These are phyloP conservation scores for Niveomyces coronatus DNA, from an alignment of 2,329 filamentous ascomycete genomes.

Conservation along the genomic window DNA sequence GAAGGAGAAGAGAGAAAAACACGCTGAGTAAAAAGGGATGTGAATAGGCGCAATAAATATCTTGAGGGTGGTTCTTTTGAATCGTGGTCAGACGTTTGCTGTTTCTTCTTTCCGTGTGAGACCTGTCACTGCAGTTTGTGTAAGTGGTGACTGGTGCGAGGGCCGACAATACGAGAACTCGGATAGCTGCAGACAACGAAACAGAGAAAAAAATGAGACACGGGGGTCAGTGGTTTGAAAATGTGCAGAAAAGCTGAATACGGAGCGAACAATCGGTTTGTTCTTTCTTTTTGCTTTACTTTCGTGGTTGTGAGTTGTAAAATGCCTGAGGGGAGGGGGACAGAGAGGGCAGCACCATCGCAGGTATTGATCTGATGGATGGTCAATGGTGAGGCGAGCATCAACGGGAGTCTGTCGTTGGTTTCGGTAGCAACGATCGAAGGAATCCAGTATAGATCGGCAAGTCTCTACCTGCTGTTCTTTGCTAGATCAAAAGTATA, in stretches of 20 bases:
- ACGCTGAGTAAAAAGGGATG: neutral
- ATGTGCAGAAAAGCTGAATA: neutral
- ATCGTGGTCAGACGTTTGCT: constrained; percentile 8
- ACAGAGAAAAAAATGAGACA: neutral
- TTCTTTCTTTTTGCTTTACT: neutral
- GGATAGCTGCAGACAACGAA: constrained; percentile 2
- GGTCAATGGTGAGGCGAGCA: neutral
- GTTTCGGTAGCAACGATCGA: constrained; percentile 3
- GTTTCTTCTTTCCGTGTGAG: constrained; percentile 3
- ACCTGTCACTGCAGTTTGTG: constrained; percentile 2
- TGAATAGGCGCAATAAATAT: neutral
- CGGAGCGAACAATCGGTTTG: neutral
- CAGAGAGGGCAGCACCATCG: neutral
- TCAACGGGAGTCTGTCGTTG: constrained; percentile 2
- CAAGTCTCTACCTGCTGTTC: neutral
- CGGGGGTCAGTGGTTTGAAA: neutral
- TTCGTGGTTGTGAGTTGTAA: constrained; percentile 1
- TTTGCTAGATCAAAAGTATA: no score
- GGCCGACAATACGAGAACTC: neutral
- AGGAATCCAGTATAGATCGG: neutral
- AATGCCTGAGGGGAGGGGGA: neutral
- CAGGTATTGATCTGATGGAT: constrained; percentile 1
- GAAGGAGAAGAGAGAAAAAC: no score
- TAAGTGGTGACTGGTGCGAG: constrained; percentile 6
- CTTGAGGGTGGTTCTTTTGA: neutral